A percentile compares a stretch with the other conserved stretches of the same genome.
Evolutionary conservation across 75 land plant species (phyloP).

Genomic region (Cupressus sempervirens): DNA sequence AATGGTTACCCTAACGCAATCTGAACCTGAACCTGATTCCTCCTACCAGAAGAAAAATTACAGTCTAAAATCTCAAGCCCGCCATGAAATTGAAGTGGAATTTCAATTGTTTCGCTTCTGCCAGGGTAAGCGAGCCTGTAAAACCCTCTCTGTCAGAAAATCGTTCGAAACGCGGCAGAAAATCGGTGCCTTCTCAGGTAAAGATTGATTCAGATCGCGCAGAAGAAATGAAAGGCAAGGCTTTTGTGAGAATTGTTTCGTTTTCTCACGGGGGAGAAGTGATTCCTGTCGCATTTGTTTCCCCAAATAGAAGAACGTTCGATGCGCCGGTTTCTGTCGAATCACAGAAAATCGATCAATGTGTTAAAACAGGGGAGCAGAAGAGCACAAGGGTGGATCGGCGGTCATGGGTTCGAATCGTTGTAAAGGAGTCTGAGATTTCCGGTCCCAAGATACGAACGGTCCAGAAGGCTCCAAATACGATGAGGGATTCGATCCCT

Average conservation of each 20-base stretch:
- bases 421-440: too few species aligned
- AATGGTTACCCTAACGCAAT: too few species aligned
- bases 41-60: not conserved
- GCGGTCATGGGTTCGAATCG: too few species aligned
- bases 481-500: not conserved
- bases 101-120: not conserved
- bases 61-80: not conserved
- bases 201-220: not conserved
- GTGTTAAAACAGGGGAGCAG: too few species aligned
- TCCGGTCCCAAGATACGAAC: not conserved
- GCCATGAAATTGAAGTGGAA: not conserved
- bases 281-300: not conserved
- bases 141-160: not conserved
- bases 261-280: not conserved
- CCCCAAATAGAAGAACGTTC: not conserved
- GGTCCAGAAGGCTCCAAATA: not conserved
- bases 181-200: not conserved
- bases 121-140: not conserved
- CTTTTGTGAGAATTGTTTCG: not conserved
- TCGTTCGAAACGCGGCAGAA: not conserved
- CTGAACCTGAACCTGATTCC: too few species aligned
- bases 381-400: too few species aligned
- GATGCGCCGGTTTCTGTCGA: too few species aligned
- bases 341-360: too few species aligned
- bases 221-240: not conserved